Evolutionary conservation across 1,284 basidiomycete species (phyloP), one percentile per base, ranked within the genome.

Genomic region (Coniferiporia weirii): DNA sequence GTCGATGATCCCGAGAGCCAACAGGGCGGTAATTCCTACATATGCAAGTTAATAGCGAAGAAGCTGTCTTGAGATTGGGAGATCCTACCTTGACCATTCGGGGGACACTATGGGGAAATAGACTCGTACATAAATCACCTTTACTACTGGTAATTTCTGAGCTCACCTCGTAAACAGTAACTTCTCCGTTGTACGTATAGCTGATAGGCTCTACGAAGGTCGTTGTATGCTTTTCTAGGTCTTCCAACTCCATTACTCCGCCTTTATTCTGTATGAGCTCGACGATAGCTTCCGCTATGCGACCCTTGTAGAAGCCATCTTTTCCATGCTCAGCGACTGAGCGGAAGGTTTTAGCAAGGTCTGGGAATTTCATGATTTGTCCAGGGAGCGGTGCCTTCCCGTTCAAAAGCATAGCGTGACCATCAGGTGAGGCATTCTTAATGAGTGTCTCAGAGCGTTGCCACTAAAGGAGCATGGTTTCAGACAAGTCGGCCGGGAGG

Each of bases 1-100:
- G 67, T 98, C 95, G 48, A 99, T 76, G 58, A 99, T 93, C 1
- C 95, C 96, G 7, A 98, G 79, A 4, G 95, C 93, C 50, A 98
- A 76, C 9, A 98, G 80, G 0, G 95, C 93, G 1, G 93, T 94
- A n/a, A 98, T 82, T 32, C 86, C 84, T 87, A 15, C 3, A 40
- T 7, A 40, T 40, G 15, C 9, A 10, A 40, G 9, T 15, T 40
- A 10, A 40, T 2, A 40, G 12, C 38, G 13, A n/a, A 34, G 13
- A 6, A 44, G 22, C 36, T 36, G 22, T n/a, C 22, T 13, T 20
- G 48, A 27, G 12, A 44, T 22, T 22, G 13, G 15, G 12, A 15
- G 7, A 35, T 22, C 40, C 57, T 66, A 72, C 91, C 95, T 82
- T 98, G 95, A 13, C 95, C 94, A 69, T 96, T 97, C 0, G 94